Evolutionary conservation across 441 rosid species (phyloP), one percentile per base, ranked within the genome.

Genomic region (Croton setiger): DNA sequence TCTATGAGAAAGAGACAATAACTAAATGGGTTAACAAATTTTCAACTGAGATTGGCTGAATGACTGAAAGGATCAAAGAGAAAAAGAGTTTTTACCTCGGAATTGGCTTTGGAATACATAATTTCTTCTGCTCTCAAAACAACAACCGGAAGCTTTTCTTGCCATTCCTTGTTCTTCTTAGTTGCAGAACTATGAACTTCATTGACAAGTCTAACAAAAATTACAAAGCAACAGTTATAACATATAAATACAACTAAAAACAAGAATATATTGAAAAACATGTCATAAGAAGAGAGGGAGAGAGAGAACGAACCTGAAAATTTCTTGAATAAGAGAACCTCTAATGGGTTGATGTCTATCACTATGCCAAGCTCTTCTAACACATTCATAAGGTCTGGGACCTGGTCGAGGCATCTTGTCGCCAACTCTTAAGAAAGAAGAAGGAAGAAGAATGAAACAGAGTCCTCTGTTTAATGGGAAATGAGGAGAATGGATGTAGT

Each of bases 371-470:
- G 94, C 92, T 80, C 96, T 83, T 74, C 87, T 82, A 49, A 90
- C 93, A 74, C 99, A 94, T 86, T 94, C 99, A 69, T 90, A 94
- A 31, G 99, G 99, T 75, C 98, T 87, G 2, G 96, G 97, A 41
- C 98, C 98, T 21, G 97, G 96, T 75, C 99, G 82, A 37, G 99
- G 98, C 99, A 94, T 94, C 91, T 82, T 84, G 9, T 7, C 76
- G 4, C 48, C 61, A 20, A 43, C 43, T 3, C 73, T 66, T 58
- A 18, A 27, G 39, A 23, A 18, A 51, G 31, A 13, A 43, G 39
- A 23, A 18, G 51, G 31, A 13, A 43, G 14, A 58, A 44, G 31
- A 68, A 58, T 27, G 31, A 17, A 31, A 15, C 60, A 63, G 59
- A 70, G 14, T 52, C 62, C 33, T 49, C 62, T 66, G 72, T 51